Conservation (phyloP, 1,284 basidiomycete species). For the Leccinum solheimii region DNA sequence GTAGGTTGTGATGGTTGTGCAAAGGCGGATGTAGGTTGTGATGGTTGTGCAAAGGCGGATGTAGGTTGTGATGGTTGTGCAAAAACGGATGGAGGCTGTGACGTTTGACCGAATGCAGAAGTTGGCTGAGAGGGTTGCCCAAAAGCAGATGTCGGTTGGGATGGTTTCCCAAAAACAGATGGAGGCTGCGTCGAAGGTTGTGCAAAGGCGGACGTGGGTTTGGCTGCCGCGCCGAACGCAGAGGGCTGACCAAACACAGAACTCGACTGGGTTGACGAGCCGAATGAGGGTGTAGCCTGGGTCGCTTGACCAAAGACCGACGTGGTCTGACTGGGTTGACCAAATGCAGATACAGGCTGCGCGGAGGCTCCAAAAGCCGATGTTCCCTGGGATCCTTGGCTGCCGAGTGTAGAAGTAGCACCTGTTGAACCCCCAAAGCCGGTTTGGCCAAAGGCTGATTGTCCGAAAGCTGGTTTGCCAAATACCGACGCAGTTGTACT, state of each 20-base stretch:
- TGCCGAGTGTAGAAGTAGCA: slow-evolving; percentile 35
- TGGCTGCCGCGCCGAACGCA: slow-evolving; percentile 39
- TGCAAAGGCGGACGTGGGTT: slow-evolving; percentile 40
- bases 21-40: slow-evolving; percentile 40
- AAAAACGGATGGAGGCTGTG: slow-evolving; percentile 41
- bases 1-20: slow-evolving; percentile 36
- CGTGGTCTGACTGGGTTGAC: slow-evolving; percentile 27
- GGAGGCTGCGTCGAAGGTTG: slow-evolving; percentile 30
- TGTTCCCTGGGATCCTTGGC: slow-evolving; percentile 32
- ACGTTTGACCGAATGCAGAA: slow-evolving; percentile 31
- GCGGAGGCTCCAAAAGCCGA: slow-evolving; percentile 43
- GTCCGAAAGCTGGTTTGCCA: slow-evolving; percentile 35
- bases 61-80: slow-evolving; percentile 36
- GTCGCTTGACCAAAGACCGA: slow-evolving; percentile 31
- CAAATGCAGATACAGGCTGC: slow-evolving; percentile 40
- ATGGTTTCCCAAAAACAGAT: slow-evolving; percentile 35
- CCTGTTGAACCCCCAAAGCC: slow-evolving; percentile 33
- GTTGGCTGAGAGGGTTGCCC: slow-evolving; percentile 27
- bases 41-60: slow-evolving; percentile 40
- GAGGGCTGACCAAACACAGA: slow-evolving; percentile 47
- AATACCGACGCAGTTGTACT: slow-evolving; percentile 6
- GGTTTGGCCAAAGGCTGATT: slow-evolving; percentile 37
- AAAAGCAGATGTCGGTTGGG: slow-evolving; percentile 34
- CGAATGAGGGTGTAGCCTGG: slow-evolving; percentile 43
- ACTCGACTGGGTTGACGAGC: slow-evolving; percentile 27